phyloP scores from a whole-genome alignment of 768 basidiomycete species.

The Goffeauzyma gilvescens region DNA sequence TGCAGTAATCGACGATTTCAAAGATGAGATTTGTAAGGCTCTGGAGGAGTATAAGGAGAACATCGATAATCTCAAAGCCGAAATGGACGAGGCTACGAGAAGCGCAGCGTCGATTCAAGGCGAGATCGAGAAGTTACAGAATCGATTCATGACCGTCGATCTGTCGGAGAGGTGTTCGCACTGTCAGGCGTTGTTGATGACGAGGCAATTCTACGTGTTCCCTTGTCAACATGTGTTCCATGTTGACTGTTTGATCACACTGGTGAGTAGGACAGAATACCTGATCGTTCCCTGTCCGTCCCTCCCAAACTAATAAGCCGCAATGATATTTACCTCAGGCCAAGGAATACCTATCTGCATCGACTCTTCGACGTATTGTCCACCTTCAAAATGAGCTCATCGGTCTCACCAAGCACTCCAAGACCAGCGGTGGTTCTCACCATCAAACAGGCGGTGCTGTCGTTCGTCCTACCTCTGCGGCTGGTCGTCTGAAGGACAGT shows the following conservation, averaged over 20 bases:
- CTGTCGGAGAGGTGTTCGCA: conserved; percentile 66
- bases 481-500: too few species aligned
- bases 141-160: conserved; percentile 81
- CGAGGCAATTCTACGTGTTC: conserved; percentile 92
- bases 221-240: conserved; percentile 97
- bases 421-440: too few species aligned
- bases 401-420: conserved; percentile 31
- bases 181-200: conserved; percentile 57
- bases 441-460: too few species aligned
- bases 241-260: conserved; percentile 82
- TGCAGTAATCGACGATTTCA: conserved; percentile 97
- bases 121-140: conserved; percentile 66
- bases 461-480: too few species aligned
- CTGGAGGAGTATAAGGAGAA: conserved; percentile 82
- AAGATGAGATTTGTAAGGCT: conserved; percentile 91
- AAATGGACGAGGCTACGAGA: conserved; percentile 89
- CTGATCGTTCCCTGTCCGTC: too few species aligned
- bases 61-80: conserved; percentile 69
- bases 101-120: conserved; percentile 83
- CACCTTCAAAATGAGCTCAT: conserved; percentile 68
- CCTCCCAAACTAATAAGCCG: too few species aligned
- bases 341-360: conserved; percentile 72
- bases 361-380: conserved; percentile 65
- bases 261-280: conserved; percentile 46
- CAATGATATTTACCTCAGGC: conserved; percentile 45